Evolutionary conservation across 2,329 filamentous ascomycete species (phyloP), one percentile per base, ranked within the genome.

Genomic region (Coniochaeta sp.): DNA sequence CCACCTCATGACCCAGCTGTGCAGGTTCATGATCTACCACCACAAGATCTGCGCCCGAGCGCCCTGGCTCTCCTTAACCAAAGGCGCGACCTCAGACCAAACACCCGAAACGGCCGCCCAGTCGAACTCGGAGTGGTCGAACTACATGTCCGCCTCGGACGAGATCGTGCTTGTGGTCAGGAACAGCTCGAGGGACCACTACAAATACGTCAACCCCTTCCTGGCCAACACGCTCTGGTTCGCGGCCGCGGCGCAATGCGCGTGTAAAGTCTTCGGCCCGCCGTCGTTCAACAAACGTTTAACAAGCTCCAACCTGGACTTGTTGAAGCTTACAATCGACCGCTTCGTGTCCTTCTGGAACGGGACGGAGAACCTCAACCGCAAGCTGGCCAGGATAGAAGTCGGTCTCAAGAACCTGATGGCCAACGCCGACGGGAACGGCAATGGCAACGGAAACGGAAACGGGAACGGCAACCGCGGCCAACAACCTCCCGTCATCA

Each of bases 1-100:
- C 10, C 60, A 65, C 53, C 40, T 67, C 28, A 67, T 69, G 65
- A 62, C 58, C 0, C 64, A 68, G 52, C 60, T 69, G 9, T 59
- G 63, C 12, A 57, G 60, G 8, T 57, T 69, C 48, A 67, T 69
- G 66, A 63, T 65, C 27, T 55, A 63, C 46, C 60, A 64, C 35
- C 62, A 65, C 51, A 57, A 65, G 35, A 55, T 65, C 14, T 67
- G 58, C 51, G 57, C 53, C 14, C 54, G 52, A n/a, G 53, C 54
- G 13, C 51, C 54, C 3, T 55, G 55, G 55, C 30, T 56, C 14
- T 18, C 46, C 18, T 20, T 13, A 30, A 5, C 51, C 35, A 32
- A 46, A 8, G 31, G n/a, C 35, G 28, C 46, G 14, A 14, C 16
- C 10, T 22, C 30, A 13, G 24, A 16, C 16, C 33, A 22, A 32